Percentiles rank a stretch among this genome's conserved stretches.
phyloP scores from a whole-genome alignment of 2,329 filamentous ascomycete species.

The Penicillium fuscoglaucum region DNA sequence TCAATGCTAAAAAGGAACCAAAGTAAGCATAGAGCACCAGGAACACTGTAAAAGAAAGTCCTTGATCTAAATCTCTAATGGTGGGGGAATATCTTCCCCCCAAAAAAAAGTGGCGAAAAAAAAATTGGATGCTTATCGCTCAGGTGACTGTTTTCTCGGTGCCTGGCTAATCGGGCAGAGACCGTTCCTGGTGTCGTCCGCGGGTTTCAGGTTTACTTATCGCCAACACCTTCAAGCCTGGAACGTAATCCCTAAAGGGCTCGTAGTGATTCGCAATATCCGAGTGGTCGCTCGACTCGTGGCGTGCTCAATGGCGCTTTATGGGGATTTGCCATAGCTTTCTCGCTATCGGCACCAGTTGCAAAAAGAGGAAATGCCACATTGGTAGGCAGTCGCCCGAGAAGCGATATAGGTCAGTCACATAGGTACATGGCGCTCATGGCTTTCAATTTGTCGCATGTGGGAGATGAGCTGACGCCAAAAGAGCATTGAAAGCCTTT shows the following conservation, averaged over 20 bases:
- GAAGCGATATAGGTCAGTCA: background rate
- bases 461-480: background rate
- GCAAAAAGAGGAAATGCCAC: background rate
- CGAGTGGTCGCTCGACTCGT: background rate
- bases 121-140: slow-evolving; percentile 23
- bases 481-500: background rate
- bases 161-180: slow-evolving; percentile 25
- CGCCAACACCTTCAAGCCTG: too few species aligned
- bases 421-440: background rate
- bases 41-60: background rate
- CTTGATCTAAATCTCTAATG: background rate
- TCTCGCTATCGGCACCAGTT: background rate
- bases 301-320: background rate
- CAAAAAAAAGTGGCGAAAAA: slow-evolving; percentile 23
- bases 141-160: slow-evolving; percentile 20
- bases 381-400: background rate
- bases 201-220: too few species aligned
- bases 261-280: background rate
- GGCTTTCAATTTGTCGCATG: slow-evolving; percentile 3
- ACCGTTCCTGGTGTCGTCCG: background rate
- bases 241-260: too few species aligned
- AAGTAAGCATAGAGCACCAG: background rate
- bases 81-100: background rate
- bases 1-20: background rate
- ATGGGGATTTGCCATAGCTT: background rate